phyloP scores from a whole-genome alignment of 2,329 filamentous ascomycete genomes.

The Orbilia javanica region DNA sequence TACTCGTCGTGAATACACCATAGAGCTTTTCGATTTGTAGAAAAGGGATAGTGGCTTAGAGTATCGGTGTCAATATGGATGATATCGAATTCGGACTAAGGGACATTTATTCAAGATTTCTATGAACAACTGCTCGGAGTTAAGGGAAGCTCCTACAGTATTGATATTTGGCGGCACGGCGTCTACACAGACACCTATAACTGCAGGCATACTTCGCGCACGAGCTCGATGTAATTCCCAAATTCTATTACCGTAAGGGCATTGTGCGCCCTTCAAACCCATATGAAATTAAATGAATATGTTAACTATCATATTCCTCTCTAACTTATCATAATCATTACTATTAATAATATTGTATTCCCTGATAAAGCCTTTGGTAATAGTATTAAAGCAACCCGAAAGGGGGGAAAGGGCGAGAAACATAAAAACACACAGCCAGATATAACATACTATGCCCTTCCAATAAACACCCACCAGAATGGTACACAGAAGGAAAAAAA shows the following conservation, averaged over 20 bases:
- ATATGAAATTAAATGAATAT: no score
- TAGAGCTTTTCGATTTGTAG: not conserved
- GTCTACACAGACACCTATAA: not conserved
- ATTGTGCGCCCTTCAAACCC: not conserved
- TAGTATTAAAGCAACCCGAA: conserved; percentile 8
- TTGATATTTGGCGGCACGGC: not conserved
- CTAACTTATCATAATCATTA: conserved; percentile 4
- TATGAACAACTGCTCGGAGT: not conserved
- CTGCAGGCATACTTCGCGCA: not conserved
- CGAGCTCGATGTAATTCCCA: no score
- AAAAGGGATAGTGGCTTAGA: no score
- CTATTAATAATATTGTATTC: conserved; percentile 45
- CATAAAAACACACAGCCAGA: conserved; percentile 15
- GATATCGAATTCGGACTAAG: no score
- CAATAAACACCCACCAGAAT: conserved; percentile 41
- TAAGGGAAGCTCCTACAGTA: no score
- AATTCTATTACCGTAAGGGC: not conserved
- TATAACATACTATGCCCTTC: conserved; percentile 33
- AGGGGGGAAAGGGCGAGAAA: not conserved
- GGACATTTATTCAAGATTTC: not conserved
- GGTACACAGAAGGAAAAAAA: conserved; percentile 4
- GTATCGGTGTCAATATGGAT: not conserved
- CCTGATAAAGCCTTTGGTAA: conserved; percentile 16
- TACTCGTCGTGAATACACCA: not conserved
- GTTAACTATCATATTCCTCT: not conserved